These are phyloP conservation scores for Caryopteris hybrid DNA, from an alignment of 305 asterid species.

Conservation along the genomic window DNA sequence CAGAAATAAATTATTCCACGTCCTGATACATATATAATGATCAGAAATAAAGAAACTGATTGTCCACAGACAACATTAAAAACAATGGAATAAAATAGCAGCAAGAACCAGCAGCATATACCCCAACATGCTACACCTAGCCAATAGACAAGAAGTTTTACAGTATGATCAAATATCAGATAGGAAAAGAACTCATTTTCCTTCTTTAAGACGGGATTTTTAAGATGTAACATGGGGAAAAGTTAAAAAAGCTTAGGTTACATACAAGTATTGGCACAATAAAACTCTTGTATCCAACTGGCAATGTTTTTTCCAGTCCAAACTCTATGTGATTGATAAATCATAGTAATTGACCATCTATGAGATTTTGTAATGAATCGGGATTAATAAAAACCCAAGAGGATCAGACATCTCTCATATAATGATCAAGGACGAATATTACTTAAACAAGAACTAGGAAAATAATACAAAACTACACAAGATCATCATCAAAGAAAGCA, in stretches of 20 bases:
- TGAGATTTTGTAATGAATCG: neutral
- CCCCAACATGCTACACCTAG: no score
- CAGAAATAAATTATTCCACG: no score
- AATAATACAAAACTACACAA: slow-evolving; percentile 33
- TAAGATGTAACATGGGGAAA: neutral
- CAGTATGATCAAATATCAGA: no score
- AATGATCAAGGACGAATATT: neutral
- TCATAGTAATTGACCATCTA: slow-evolving; percentile 7
- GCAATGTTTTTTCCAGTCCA: neutral
- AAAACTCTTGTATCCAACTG: slow-evolving; percentile 14
- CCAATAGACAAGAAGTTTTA: no score
- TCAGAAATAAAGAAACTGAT: no score
- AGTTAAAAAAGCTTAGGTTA: slow-evolving; percentile 3
- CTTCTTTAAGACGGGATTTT: neutral
- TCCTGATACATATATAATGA: no score
- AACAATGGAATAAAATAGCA: no score
- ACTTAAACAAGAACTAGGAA: slow-evolving; percentile 3
- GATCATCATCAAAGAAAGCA: slow-evolving; percentile 54
- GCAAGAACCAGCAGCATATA: no score
- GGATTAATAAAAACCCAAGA: neutral
- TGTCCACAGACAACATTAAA: no score
- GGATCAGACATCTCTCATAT: neutral
- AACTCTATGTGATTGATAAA: slow-evolving; percentile 5
- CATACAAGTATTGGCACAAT: slow-evolving; percentile 2
- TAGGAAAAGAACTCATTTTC: neutral